Conservation (phyloP, 345 rosid species). For the Eutrema japonicum region DNA sequence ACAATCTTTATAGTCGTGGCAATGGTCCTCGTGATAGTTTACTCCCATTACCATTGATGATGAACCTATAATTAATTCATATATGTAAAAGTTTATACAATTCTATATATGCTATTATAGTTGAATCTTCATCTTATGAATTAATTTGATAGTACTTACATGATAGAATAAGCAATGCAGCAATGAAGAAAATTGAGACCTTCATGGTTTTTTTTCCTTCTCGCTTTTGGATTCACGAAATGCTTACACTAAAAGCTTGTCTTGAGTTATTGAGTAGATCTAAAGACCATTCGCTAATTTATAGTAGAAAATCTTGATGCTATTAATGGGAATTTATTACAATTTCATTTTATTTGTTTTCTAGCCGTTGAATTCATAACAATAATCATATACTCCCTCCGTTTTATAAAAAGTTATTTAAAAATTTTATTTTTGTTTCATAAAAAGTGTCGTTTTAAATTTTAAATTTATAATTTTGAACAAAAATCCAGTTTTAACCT, state of each 20-base stretch:
- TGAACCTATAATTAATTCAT: conserved; percentile 24
- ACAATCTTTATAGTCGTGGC: conserved; percentile 26
- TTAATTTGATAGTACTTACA: conserved; percentile 17
- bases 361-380: background rate
- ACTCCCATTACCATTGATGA: conserved; percentile 16
- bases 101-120: background rate
- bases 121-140: background rate
- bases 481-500: too few relatives aligned
- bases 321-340: background rate
- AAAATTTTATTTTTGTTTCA: too few relatives aligned
- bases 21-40: conserved; percentile 23
- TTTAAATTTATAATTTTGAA: too few relatives aligned
- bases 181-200: conserved; percentile 19
- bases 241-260: background rate
- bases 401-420: too few relatives aligned
- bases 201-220: conserved; percentile 24
- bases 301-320: background rate
- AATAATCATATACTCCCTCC: background rate
- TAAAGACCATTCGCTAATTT: conserved; percentile 10
- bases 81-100: background rate
- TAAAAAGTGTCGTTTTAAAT: too few relatives aligned
- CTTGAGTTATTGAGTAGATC: background rate
- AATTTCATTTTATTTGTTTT: background rate
- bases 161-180: conserved; percentile 31
- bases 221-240: conserved; percentile 15